Percentiles rank a stretch among this genome's conserved stretches.
Evolutionary conservation across 805 yeast species (phyloP).

Genomic region (Nakazawaea holstii): DNA sequence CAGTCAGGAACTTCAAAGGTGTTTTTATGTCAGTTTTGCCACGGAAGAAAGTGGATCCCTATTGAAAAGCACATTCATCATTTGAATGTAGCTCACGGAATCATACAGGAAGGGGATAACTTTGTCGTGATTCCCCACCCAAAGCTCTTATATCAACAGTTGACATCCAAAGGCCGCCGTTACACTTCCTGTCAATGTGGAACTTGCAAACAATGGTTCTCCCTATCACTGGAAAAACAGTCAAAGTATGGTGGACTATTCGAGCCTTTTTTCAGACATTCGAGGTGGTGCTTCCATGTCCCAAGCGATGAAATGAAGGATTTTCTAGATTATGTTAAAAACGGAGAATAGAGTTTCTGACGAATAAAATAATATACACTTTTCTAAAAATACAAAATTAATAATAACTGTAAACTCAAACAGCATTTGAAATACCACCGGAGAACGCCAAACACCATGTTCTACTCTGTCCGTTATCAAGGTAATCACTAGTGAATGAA

Average conservation of each 20-base stretch:
- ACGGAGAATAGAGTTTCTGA: background rate
- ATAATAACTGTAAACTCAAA: background rate
- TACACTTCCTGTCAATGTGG: constrained; percentile 20
- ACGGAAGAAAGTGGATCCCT: constrained; percentile 17
- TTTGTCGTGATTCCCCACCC: constrained; percentile 17
- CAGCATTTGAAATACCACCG: constrained; percentile 41
- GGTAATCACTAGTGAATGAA: constrained; percentile 45
- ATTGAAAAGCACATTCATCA: constrained; percentile 7
- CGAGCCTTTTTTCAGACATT: constrained; percentile 17
- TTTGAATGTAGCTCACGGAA: constrained; percentile 21
- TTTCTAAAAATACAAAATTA: background rate
- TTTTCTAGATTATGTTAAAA: too few relatives aligned
- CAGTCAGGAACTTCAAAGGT: background rate
- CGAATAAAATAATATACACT: background rate
- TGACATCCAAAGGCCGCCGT: constrained; percentile 15
- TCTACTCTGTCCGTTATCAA: constrained; percentile 82
- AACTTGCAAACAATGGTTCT: constrained; percentile 17
- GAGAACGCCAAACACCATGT: constrained; percentile 83
- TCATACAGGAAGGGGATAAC: constrained; percentile 9
- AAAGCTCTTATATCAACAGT: constrained; percentile 12
- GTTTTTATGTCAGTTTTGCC: constrained; percentile 18
- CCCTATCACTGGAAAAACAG: constrained; percentile 9
- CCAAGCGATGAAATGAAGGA: background rate
- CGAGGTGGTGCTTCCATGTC: constrained; percentile 13
- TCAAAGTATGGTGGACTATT: constrained; percentile 13